Conservation (phyloP, 768 basidiomycete genomes). For the Mrakia hoshinonis region DNA sequence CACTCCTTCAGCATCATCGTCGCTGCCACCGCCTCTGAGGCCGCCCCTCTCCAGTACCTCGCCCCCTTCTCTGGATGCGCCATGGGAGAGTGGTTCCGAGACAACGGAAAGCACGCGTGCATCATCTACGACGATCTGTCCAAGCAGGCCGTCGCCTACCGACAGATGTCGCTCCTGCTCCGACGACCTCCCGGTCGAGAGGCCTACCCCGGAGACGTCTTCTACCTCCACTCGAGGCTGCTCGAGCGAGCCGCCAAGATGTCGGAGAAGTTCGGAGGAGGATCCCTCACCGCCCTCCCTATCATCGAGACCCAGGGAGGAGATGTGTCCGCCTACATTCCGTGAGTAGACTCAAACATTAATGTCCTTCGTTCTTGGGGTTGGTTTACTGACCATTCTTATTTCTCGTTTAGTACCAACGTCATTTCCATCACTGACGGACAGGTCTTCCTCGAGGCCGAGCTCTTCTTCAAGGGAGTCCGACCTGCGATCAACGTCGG, state of each 20-base stretch:
- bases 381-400: neutral
- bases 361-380: neutral
- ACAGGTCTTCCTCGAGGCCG: constrained; percentile 99
- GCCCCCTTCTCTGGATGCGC: constrained; percentile 99
- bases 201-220: constrained; percentile 58
- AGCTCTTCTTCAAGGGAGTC: constrained; percentile 99
- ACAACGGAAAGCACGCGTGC: constrained; percentile 98
- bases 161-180: constrained; percentile 99
- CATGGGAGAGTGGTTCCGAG: constrained; percentile 99
- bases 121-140: constrained; percentile 99
- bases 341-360: constrained; percentile 47
- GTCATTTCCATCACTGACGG: constrained; percentile 99
- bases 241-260: constrained; percentile 99
- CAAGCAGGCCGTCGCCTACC: constrained; percentile 99
- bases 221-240: constrained; percentile 99
- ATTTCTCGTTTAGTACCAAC: constrained; percentile 46
- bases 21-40: constrained; percentile 97
- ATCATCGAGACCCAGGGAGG: constrained; percentile 99
- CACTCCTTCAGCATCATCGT: constrained; percentile 61
- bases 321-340: constrained; percentile 99
- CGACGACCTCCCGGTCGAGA: constrained; percentile 88
- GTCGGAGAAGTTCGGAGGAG: constrained; percentile 97
- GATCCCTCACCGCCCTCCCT: constrained; percentile 95
- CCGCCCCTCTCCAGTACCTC: constrained; percentile 97
- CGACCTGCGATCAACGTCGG: constrained; percentile 99